A percentile compares a stretch with the other conserved stretches of the same genome.
Evolutionary conservation across 2,329 filamentous ascomycete species (phyloP).

Genomic region (Graphilbum ipis-grandicollis): DNA sequence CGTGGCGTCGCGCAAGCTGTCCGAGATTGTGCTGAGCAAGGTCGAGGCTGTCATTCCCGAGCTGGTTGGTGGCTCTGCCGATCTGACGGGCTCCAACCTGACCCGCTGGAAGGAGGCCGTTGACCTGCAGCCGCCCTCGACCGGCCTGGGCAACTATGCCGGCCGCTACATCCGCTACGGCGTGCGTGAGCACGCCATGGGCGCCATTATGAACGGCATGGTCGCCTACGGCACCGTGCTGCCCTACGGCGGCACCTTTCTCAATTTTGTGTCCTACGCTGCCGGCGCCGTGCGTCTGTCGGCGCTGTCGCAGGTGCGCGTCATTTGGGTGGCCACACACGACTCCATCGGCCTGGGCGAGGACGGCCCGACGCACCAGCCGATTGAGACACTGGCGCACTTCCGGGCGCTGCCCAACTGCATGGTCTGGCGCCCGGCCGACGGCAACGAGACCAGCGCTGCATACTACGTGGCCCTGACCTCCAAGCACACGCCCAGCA

Average conservation of each 20-base stretch:
- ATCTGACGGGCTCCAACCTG: conserved; percentile 97
- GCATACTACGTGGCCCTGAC: conserved; percentile 94
- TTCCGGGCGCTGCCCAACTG: conserved; percentile 98
- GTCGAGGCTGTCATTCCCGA: conserved; percentile 73
- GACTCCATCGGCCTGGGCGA: conserved; percentile 98
- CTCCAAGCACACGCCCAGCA: conserved; percentile 75
- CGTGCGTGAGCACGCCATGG: conserved; percentile 86
- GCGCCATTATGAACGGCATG: conserved; percentile 86
- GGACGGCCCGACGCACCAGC: conserved; percentile 96
- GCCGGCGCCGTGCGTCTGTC: conserved; percentile 91
- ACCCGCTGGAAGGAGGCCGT: conserved; percentile 94
- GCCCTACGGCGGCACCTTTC: conserved; percentile 88
- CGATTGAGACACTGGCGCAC: conserved; percentile 93
- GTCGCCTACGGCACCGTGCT: conserved; percentile 90
- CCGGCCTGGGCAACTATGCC: conserved; percentile 65
- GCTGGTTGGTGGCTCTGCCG: conserved; percentile 87
- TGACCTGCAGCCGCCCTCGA: conserved; percentile 87
- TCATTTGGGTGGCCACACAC: conserved; percentile 94
- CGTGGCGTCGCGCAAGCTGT: conserved; percentile 87
- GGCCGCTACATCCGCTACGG: conserved; percentile 89
- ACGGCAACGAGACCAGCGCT: conserved; percentile 94
- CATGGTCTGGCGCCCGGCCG: conserved; percentile 98
- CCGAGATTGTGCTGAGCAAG: conserved; percentile 80
- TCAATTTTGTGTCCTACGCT: conserved; percentile 98
- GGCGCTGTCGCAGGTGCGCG: conserved; percentile 74